Evolutionary conservation across 495 filamentous ascomycete genomes (phyloP), one percentile per base, ranked within the genome.

Genomic region (Sphaerosporella brunnea): DNA sequence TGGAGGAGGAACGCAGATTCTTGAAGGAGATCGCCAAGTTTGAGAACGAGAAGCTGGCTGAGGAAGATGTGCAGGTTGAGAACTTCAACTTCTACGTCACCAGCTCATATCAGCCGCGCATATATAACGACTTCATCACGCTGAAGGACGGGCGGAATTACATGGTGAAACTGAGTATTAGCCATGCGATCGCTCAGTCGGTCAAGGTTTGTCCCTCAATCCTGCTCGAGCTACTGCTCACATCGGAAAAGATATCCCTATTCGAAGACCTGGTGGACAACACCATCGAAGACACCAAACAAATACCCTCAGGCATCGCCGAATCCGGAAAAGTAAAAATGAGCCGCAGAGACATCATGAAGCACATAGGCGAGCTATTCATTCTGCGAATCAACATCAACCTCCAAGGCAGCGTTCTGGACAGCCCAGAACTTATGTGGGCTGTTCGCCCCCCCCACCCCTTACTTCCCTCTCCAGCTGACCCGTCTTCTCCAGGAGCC

Each of bases 21-120:
- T 67, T 97, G 3, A 88, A 86, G 49, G 90, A 97, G 54, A 80
- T 96, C 42, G 77, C 82, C n/a, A 93, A 88, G 59, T 97, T 96
- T 59, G 92, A 94, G 58, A 69, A 70, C 19, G 88, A 94, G 53
- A 95, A 93, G 60, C 68, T 97, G 41, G 75, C 73, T 11, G 74
- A 76, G 2, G 86, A 90, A 61, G 84, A 94, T 52, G 74, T 93
- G 13, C 87, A 97, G 65, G 81, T 87, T 25, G 90, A 97, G 60
- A 84, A 86, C 55, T 97, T 97, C 69, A 97, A 96, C 63, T 97
- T 95, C 62, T 97, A 97, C 66, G 95, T 96, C 66, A 94, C 90
- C 1, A 73, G 79, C 45, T 86, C 94, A 54, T 97, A 97, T 61
- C 90, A 97, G 58, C 84, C 92, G 9, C 75, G 92, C 30, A 97